Base-by-base conservation (phyloP, 192 early-diverging fungal species). In the Dispira parvispora region DNA sequence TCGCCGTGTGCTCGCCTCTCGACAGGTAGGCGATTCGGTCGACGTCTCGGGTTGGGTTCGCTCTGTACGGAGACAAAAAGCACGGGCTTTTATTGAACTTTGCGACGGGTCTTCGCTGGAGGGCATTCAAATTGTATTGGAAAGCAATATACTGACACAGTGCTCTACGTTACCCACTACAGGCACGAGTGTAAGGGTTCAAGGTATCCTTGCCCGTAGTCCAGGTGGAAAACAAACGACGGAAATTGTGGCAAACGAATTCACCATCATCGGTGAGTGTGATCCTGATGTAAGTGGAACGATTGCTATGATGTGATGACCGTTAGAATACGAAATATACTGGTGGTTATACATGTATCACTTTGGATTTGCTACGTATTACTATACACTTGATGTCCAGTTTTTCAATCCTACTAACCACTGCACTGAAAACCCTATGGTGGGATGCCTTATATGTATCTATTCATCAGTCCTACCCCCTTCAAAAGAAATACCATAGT, bases 401-500 rank as follows among this genome's bases (percentile, higher is more conserved):
- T n/a, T n/a, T n/a, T n/a, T n/a, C n/a, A n/a, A n/a, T n/a, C n/a
- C n/a, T n/a, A n/a, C n/a, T n/a, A n/a, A n/a, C n/a, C n/a, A n/a
- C n/a, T n/a, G n/a, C n/a, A n/a, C n/a, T n/a, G n/a, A n/a, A n/a
- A n/a, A n/a, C n/a, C n/a, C n/a, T n/a, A n/a, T n/a, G n/a, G n/a
- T n/a, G n/a, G n/a, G n/a, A n/a, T n/a, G n/a, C n/a, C n/a, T n/a
- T n/a, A n/a, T n/a, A n/a, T n/a, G n/a, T n/a, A n/a, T n/a, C n/a
- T n/a, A n/a, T n/a, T n/a, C n/a, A n/a, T n/a, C n/a, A n/a, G n/a
- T n/a, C 80, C 16, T 94, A 91, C 60, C 91, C 91, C 3, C 69
- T 94, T 52, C 88, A 91, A 71, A 94, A 94, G 73, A 88, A 88
- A 60, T 74, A 77, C 45, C 85, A 91, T 52, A 71, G 83, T 0